Evolutionary conservation across 148 eudicot genomes (phyloP).

Genomic region (Rhododendron kiyosumense): DNA sequence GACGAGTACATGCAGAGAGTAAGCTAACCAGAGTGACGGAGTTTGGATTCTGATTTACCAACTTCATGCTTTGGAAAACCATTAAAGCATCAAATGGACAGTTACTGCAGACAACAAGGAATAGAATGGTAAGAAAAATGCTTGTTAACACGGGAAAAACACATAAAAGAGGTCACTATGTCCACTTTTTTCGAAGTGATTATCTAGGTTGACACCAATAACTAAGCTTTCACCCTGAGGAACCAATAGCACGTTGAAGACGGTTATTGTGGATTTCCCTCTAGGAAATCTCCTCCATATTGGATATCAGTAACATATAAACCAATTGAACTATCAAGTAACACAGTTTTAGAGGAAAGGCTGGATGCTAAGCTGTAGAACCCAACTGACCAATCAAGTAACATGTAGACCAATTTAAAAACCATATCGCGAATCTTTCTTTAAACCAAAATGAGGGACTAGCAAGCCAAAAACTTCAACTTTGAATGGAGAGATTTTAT

Average conservation of each 20-base stretch:
- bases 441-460: neutral
- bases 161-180: neutral
- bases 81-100: conserved; percentile 25
- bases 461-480: neutral
- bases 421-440: neutral
- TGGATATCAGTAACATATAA: neutral
- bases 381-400: neutral
- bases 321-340: neutral
- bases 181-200: neutral
- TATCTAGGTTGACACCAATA: neutral
- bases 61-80: conserved; percentile 29
- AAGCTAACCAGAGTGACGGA: conserved; percentile 44
- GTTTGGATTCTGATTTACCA: conserved; percentile 35
- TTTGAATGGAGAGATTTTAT: too few relatives aligned
- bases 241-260: neutral
- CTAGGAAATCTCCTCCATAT: neutral
- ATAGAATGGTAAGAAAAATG: neutral
- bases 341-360: neutral
- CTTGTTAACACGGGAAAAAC: neutral
- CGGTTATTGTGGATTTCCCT: neutral
- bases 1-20: conserved; percentile 37
- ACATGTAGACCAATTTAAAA: neutral
- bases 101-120: conserved; percentile 19
- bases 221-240: neutral
- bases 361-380: neutral